Evolutionary conservation across 2,329 filamentous ascomycete genomes (phyloP), one percentile per base, ranked within the genome.

Genomic region (Cercospora sp.): DNA sequence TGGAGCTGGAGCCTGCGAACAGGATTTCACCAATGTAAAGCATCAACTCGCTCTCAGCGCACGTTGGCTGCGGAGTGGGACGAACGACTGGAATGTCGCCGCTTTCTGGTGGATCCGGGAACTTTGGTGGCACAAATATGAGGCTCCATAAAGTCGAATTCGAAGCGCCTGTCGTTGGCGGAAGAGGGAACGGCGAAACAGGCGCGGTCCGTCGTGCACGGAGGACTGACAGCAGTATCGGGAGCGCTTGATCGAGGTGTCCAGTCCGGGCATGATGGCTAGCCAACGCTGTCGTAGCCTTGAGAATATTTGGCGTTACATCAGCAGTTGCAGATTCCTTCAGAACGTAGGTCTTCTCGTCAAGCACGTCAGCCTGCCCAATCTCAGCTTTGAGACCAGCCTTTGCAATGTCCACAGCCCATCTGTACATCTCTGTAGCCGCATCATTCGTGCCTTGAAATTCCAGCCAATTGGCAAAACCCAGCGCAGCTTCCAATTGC

Each of bases 1-100:
- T 77, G 72, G 9, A 69, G 83, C 81, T 3, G 86, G 85, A 4
- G 86, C 87, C 28, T 0, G 92, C 87, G 79, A 91, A 97, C 33
- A 98, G 85, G 62, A 98, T 96, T 81, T 98, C 94, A 67, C 94
- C 94, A 70, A 98, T 94, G 79, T 97, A 95, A 26, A 93, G 86
- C 84, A 93, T 93, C 13, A 97, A 81, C 0, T 88, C 92, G 2
- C 93, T 93, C 79, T 97, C 94, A 72, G 95, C 90, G 79, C 94
- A 97, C 42, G 87, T 85, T 71, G 75, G 73, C 28, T 72, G 70
- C 6, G 91, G 88, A 2, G 68, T 65, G 30, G 85, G 83, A 58
- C 92, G 90, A 66, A 85, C 80, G 0, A 94, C 88, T 0, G 90
- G 84, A 3, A 86, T 81, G 58, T 90, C 87, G 64, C 94, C 94